Evolutionary conservation across 139 green algal species (phyloP), one percentile per base, ranked within the genome.

Genomic region (Ulvella scutata): DNA sequence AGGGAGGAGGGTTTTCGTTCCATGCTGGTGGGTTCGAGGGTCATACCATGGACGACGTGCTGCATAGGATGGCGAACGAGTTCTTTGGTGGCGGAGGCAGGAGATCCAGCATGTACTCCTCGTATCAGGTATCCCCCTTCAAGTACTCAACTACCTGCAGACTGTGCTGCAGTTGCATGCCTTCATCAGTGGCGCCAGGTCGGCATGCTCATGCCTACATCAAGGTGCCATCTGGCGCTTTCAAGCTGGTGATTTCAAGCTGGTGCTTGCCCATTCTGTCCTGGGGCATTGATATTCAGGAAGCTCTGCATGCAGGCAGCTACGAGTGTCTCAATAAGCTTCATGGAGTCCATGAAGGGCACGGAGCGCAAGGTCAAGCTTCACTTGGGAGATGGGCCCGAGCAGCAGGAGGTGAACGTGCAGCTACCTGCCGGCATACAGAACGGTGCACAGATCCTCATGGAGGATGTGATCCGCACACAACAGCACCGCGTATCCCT

Each of bases 301-400:
- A 73, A 85, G 36, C 75, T 67, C 43, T 76, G 86, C 26, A 78
- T 61, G 2, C 35, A 77, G 77, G 3, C 38, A 34, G 34, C 38
- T 37, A 43, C 35, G 7, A 37, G 37, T 34, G 43, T 87, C 35
- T 43, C 38, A 31, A 59, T 87, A 36, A 44, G 35, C 17, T 89
- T 89, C 36, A 74, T 79, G 73, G 88, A 93, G 72, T 85, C 90
- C 20, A 85, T 86, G 0, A 77, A 88, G 40, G 90, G 85, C 33
- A 80, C 82, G 0, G 75, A 43, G 3, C 78, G 77, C 35, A 61
- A 29, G 21, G 23, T 88, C 10, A 81, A 83, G 35, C 60, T 88
- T 1, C 77, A 76, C 38, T 33, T 84, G 2, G 31, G 37, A 17
- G 85, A 81, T 28, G 31, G 59, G 33, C 38, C 43, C 20, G 33